These are phyloP conservation scores for Boechera divaricarpa DNA, from an alignment of 345 rosid species.

Conservation along the genomic window DNA sequence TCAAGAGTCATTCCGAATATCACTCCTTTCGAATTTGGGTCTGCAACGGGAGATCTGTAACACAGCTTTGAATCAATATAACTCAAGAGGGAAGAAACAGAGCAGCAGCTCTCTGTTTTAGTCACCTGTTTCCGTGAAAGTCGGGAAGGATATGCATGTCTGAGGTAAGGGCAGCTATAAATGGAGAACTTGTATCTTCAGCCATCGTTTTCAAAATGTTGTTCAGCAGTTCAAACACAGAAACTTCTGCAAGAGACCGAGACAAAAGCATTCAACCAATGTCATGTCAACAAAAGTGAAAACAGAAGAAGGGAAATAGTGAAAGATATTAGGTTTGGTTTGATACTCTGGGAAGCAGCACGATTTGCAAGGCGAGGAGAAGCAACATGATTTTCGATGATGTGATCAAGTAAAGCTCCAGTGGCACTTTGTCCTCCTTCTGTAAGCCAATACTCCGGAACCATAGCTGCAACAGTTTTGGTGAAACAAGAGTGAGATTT, in stretches of 20 bases:
- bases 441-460: constrained; percentile 95
- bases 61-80: constrained; percentile 35
- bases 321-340: neutral
- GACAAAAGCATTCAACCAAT: neutral
- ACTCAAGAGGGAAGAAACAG: constrained; percentile 2
- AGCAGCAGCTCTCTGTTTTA: neutral
- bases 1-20: constrained; percentile 86
- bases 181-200: constrained; percentile 65
- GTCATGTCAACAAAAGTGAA: neutral
- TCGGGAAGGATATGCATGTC: constrained; percentile 82
- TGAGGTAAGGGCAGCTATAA: constrained; percentile 84
- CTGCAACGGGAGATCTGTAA: constrained; percentile 90
- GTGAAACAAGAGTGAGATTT: constrained; percentile 27
- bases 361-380: constrained; percentile 87
- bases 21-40: constrained; percentile 86
- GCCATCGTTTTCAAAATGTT: constrained; percentile 60
- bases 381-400: constrained; percentile 88
- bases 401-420: constrained; percentile 87
- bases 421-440: constrained; percentile 99
- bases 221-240: constrained; percentile 78
- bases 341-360: constrained; percentile 84
- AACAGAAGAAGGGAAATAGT: neutral
- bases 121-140: constrained; percentile 93
- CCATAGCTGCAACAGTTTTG: constrained; percentile 60
- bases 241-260: constrained; percentile 62